These are phyloP conservation scores for Neostapfia colusana DNA, from an alignment of 176 grass and related monocot species.

Conservation along the genomic window DNA sequence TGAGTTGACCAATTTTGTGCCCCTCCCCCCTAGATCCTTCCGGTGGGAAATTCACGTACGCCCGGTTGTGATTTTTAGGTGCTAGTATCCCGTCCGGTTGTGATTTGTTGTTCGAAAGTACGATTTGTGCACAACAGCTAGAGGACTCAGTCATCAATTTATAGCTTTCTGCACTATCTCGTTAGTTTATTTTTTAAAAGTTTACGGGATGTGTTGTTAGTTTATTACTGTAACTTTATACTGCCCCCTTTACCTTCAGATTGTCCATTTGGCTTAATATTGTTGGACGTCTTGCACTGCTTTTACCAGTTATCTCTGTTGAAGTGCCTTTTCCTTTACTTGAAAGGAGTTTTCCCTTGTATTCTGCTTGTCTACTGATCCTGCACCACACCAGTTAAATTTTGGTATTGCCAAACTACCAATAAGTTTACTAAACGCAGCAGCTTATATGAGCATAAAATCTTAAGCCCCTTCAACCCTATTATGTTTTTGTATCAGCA, in stretches of 20 bases:
- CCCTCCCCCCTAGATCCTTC: not conserved
- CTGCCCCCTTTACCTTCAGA: not conserved
- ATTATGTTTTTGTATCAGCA: not conserved
- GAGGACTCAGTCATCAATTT: not conserved
- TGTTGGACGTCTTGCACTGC: not conserved
- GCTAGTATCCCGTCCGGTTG: too few species aligned
- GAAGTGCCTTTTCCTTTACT: not conserved
- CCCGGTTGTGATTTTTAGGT: not conserved
- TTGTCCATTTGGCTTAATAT: not conserved
- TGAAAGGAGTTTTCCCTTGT: not conserved
- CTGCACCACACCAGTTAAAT: slow-evolving; percentile 1
- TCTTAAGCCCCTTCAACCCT: not conserved
- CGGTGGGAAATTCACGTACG: slow-evolving; percentile 1
- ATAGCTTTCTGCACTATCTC: not conserved
- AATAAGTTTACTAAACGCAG: not conserved
- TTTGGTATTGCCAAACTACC: slow-evolving; percentile 13
- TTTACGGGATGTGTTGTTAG: not conserved
- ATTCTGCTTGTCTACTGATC: not conserved
- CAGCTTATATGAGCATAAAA: not conserved
- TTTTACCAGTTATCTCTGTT: not conserved
- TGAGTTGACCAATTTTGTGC: not conserved
- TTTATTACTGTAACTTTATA: not conserved
- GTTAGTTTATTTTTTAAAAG: not conserved
- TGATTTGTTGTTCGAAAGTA: not conserved
- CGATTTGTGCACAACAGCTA: not conserved